phyloP scores from a whole-genome alignment of 371 early-diverging fungal genomes.

The Capillidium rhysosporum region DNA sequence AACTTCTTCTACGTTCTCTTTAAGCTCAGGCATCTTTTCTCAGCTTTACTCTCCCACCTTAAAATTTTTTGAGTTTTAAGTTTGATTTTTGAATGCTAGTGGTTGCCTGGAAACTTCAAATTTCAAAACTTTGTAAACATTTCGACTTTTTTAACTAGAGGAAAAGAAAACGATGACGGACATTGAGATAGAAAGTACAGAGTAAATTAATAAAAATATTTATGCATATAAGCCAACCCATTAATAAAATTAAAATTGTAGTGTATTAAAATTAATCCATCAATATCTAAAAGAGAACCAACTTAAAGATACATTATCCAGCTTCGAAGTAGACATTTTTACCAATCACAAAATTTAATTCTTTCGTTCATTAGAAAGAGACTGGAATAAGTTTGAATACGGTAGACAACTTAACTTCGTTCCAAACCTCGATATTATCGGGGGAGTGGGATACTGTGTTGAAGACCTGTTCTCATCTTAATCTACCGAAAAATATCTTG shows the following conservation, averaged over 20 bases:
- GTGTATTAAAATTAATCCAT: conserved; percentile 68
- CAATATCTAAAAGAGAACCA: conserved; percentile 85
- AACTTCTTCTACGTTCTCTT: too few species aligned
- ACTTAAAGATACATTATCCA: conserved; percentile 37
- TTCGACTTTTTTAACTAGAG: too few species aligned
- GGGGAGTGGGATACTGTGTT: conserved; percentile 81
- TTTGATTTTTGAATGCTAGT: too few species aligned
- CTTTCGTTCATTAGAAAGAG: conserved; percentile 33
- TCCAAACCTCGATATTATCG: conserved; percentile 43
- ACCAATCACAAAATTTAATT: neutral
- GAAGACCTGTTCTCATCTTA: conserved; percentile 38
- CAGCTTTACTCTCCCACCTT: too few species aligned
- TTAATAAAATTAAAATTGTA: conserved; percentile 8
- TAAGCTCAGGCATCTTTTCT: too few species aligned
- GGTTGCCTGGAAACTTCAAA: too few species aligned
- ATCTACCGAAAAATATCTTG: conserved; percentile 38
- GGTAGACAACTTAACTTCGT: conserved; percentile 48
- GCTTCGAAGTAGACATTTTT: conserved; percentile 31
- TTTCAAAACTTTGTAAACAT: too few species aligned
- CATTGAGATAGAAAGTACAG: too few species aligned
- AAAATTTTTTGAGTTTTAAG: too few species aligned
- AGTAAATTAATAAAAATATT: too few species aligned
- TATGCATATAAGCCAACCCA: too few species aligned
- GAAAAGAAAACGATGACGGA: too few species aligned
- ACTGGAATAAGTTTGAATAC: conserved; percentile 53